Conservation (phyloP, 306 rosid species). For the Amphicarpaea edgeworthii region DNA sequence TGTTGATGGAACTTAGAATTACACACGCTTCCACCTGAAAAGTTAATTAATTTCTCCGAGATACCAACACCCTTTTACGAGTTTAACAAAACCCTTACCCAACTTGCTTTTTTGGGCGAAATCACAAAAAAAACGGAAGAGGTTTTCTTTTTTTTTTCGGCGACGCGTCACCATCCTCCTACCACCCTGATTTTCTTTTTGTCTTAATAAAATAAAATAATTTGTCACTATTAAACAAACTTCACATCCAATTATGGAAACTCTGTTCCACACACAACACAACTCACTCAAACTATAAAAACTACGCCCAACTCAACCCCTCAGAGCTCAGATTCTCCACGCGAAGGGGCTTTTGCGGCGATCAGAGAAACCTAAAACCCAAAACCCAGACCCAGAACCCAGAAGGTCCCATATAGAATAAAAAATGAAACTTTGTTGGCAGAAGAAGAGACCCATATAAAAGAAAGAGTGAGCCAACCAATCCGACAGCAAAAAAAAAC, state of each 20-base stretch:
- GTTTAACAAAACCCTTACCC: constrained; percentile 9
- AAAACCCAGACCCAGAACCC: neutral
- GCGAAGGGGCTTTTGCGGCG: neutral
- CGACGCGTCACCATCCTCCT: constrained; percentile 33
- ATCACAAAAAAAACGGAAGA: no score
- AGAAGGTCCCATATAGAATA: neutral
- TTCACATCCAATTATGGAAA: constrained; percentile 40
- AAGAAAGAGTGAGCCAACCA: neutral
- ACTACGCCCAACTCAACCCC: neutral
- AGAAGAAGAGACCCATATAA: constrained; percentile 1
- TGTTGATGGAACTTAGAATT: constrained; percentile 31
- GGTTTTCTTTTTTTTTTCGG: no score
- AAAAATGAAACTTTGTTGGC: neutral
- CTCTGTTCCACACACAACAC: constrained; percentile 1
- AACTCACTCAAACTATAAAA: neutral
- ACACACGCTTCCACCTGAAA: neutral
- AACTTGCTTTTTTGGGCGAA: constrained; percentile 11
- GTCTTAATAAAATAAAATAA: neutral
- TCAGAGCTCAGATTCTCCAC: neutral
- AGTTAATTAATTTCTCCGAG: constrained; percentile 15
- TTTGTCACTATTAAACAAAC: neutral
- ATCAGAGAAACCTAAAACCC: neutral
- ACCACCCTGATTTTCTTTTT: neutral
- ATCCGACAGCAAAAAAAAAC: neutral
- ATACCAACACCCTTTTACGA: constrained; percentile 9